Conservation (phyloP, 176 grass and related monocot genomes). For the Hyparrhenia diplandra region DNA sequence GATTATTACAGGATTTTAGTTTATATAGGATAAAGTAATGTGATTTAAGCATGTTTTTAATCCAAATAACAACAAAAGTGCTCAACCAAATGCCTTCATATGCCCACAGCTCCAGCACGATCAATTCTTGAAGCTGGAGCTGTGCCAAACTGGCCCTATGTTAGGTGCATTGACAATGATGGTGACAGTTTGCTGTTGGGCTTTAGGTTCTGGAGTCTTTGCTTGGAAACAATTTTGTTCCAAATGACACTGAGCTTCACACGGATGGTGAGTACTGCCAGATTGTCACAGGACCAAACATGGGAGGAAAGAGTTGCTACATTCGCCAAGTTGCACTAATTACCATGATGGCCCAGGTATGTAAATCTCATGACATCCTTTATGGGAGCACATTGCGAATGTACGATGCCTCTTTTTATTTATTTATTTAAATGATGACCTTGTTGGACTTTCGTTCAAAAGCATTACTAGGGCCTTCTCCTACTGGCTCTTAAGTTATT, state of each 20-base stretch:
- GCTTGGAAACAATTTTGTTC: slow-evolving; percentile 81
- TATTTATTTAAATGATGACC: not conserved
- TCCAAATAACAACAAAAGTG: not conserved
- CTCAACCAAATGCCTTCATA: not conserved
- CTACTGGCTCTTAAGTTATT: not conserved
- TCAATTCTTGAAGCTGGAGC: not conserved
- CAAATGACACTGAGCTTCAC: slow-evolving; percentile 84
- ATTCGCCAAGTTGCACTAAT: slow-evolving; percentile 94
- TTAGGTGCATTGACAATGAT: not conserved
- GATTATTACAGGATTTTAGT: not conserved
- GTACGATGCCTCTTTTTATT: not conserved
- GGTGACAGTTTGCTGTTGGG: slow-evolving; percentile 29
- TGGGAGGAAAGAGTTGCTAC: slow-evolving; percentile 99
- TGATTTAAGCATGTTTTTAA: not conserved
- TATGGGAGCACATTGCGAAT: not conserved
- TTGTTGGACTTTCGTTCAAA: not conserved
- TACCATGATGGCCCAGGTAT: slow-evolving; percentile 95
- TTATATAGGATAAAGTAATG: not conserved
- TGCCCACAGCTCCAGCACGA: not conserved
- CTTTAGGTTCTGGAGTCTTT: slow-evolving; percentile 73
- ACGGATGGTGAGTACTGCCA: slow-evolving; percentile 77
- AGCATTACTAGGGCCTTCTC: not conserved
- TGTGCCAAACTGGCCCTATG: not conserved
- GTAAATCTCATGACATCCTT: not conserved
- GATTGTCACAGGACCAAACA: slow-evolving; percentile 94